Conservation (phyloP, 2,329 filamentous ascomycete species). For the Hymenotorrendiella dingleyae region DNA sequence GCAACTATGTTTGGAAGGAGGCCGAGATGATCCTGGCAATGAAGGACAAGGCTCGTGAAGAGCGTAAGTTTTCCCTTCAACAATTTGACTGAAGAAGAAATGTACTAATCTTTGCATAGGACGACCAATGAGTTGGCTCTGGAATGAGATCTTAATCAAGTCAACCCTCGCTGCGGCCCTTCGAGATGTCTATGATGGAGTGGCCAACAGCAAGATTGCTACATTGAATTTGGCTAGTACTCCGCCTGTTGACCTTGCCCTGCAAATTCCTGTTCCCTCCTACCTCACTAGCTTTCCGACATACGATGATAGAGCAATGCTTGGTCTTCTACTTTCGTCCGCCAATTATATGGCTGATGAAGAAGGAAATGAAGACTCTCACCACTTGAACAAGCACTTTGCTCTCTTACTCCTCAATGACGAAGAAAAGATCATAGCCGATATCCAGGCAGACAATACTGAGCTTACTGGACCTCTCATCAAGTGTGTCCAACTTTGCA, state of each 20-base stretch:
- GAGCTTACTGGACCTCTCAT: slow-evolving; percentile 72
- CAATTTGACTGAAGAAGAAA: too few relatives aligned
- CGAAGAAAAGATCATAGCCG: slow-evolving; percentile 65
- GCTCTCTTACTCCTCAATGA: slow-evolving; percentile 80
- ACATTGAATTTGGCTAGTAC: slow-evolving; percentile 65
- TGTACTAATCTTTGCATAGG: slow-evolving; percentile 25
- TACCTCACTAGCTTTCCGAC: slow-evolving; percentile 67
- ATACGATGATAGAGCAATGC: slow-evolving; percentile 61
- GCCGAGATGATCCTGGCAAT: slow-evolving; percentile 74
- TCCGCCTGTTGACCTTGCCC: slow-evolving; percentile 53
- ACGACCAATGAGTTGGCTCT: slow-evolving; percentile 52
- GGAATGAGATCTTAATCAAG: slow-evolving; percentile 62
- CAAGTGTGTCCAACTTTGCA: slow-evolving; percentile 73
- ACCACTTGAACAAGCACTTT: slow-evolving; percentile 77
- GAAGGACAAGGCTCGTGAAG: slow-evolving; percentile 76
- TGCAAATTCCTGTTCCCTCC: slow-evolving; percentile 59
- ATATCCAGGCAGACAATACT: slow-evolving; percentile 71
- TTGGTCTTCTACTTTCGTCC: slow-evolving; percentile 80
- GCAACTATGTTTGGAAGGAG: slow-evolving; percentile 87
- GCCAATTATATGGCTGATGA: slow-evolving; percentile 69
- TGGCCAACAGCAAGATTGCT: slow-evolving; percentile 80
- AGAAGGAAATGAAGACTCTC: slow-evolving; percentile 60
- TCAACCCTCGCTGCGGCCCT: slow-evolving; percentile 80
- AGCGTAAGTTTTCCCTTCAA: slow-evolving; percentile 33
- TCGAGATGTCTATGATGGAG: slow-evolving; percentile 72